Percentiles rank a stretch among this genome's conserved stretches.
phyloP scores from a whole-genome alignment of 345 rosid species.

The Ceriops tagal region DNA sequence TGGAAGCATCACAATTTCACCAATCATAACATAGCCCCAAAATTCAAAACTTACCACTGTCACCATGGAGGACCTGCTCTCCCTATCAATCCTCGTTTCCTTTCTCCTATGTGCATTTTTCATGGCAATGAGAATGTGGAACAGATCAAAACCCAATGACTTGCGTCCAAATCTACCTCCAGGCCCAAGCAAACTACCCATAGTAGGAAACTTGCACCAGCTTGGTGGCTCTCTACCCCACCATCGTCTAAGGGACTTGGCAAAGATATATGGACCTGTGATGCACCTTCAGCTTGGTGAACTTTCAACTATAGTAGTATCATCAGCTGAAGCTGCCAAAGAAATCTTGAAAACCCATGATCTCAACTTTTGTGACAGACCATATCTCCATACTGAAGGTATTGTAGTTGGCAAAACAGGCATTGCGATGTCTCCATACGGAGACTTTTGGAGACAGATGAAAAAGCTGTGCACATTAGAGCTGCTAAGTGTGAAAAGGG shows the following conservation, averaged over 20 bases:
- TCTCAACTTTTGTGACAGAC: neutral
- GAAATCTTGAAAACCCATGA: slow-evolving; percentile 9
- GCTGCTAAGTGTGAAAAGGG: slow-evolving; percentile 3
- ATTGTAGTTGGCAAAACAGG: neutral
- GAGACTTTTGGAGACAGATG: slow-evolving; percentile 8
- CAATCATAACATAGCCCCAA: neutral
- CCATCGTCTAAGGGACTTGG: neutral
- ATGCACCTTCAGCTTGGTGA: slow-evolving; percentile 12
- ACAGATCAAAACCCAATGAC: neutral
- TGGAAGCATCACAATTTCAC: too few species aligned
- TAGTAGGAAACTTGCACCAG: slow-evolving; percentile 1
- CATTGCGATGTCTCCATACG: neutral
- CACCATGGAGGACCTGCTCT: neutral
- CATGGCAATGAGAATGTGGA: neutral
- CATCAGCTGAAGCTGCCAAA: slow-evolving; percentile 3
- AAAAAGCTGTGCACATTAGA: neutral
- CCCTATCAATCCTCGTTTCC: neutral
- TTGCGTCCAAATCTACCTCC: neutral
- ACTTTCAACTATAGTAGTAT: neutral
- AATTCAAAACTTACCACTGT: neutral
- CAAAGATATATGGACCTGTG: slow-evolving; percentile 1
- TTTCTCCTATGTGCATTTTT: neutral
- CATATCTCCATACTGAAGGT: neutral
- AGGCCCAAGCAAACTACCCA: slow-evolving; percentile 11
- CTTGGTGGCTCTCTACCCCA: slow-evolving; percentile 3